Evolutionary conservation across 257 asterid species (phyloP).

Genomic region (Solanum lycopersicoides): DNA sequence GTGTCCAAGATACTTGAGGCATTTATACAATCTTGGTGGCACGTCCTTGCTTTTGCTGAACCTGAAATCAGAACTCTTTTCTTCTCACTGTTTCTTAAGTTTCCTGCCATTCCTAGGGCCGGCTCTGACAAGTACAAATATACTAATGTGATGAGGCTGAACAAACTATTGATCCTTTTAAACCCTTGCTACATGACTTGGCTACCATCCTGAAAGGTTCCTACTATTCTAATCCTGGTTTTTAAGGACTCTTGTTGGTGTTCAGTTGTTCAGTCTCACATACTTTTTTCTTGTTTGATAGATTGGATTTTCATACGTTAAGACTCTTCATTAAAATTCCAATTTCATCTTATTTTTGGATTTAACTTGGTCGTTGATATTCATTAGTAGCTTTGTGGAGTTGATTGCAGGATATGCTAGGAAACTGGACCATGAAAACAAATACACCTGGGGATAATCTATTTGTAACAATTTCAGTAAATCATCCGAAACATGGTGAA

Average conservation of each 20-base stretch:
- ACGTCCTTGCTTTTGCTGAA: not conserved
- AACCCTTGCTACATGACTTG: not conserved
- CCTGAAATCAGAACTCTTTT: not conserved
- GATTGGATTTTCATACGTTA: not conserved
- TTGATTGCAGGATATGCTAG: slow-evolving; percentile 72
- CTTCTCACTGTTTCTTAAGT: not conserved
- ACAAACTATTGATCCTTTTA: not conserved
- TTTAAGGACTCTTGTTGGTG: not conserved
- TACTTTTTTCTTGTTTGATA: not conserved
- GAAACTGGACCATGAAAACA: slow-evolving; percentile 67
- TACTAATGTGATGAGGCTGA: not conserved
- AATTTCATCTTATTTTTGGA: not conserved
- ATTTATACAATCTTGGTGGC: not conserved
- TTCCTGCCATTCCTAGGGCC: not conserved
- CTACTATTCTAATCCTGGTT: not conserved
- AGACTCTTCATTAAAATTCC: not conserved
- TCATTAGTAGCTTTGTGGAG: not conserved
- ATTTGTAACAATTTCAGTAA: slow-evolving; percentile 54
- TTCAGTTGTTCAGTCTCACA: not conserved
- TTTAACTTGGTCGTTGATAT: not conserved
- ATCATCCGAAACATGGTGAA: slow-evolving; percentile 83
- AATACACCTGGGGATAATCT: slow-evolving; percentile 62
- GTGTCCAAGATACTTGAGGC: not conserved
- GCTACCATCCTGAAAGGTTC: not conserved
- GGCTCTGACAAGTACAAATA: not conserved